Evolutionary conservation across 2,329 filamentous ascomycete genomes (phyloP), one percentile per base, ranked within the genome.

Genomic region (Calonectria montana): DNA sequence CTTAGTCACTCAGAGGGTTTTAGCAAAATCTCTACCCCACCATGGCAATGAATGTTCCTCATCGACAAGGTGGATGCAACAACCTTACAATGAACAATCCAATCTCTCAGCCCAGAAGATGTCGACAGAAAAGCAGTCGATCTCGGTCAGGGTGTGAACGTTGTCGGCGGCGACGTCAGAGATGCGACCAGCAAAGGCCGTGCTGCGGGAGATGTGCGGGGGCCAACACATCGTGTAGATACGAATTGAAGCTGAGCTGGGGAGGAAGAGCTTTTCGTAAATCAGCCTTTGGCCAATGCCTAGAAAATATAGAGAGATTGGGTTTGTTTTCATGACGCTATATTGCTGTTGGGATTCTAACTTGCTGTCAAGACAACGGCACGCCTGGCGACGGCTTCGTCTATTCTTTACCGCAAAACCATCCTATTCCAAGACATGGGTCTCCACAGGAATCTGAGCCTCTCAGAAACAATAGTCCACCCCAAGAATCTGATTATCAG

Each of bases 161-260:
- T 48, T 77, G 75, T 45, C 70, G 70, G 3, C 37, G 48, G 1
- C 69, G 75, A 3, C 73, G 73, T 1, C 74, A 78, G 27, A 77
- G 67, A 41, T 78, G 75, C 50, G 71, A 75, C 5, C 73, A 76
- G 48, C 35, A 68, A 9, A 71, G 73, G 47, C 75, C 75, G 4
- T 69, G 39, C 2, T 78, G 76, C 29, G 55, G 61, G 12, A 69
- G 61, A 62, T 78, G 76, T 7, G 31, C 50, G 9, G 43, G 61
- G 1, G 70, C 74, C 2, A 67, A 50, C 2, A 41, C 47, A 16
- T 10, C 41, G 0, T 78, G 75, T 18, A 65, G 29, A 6, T 78
- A 78, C 37, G 70, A 65, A 25, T 16, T 73, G 15, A 68, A 67
- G 23, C 23, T 75, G 21, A 72, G 63, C 1, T 75, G 73, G 73